Evolutionary conservation across 2,329 filamentous ascomycete genomes (phyloP).

Genomic region (Didymella keratinophila): DNA sequence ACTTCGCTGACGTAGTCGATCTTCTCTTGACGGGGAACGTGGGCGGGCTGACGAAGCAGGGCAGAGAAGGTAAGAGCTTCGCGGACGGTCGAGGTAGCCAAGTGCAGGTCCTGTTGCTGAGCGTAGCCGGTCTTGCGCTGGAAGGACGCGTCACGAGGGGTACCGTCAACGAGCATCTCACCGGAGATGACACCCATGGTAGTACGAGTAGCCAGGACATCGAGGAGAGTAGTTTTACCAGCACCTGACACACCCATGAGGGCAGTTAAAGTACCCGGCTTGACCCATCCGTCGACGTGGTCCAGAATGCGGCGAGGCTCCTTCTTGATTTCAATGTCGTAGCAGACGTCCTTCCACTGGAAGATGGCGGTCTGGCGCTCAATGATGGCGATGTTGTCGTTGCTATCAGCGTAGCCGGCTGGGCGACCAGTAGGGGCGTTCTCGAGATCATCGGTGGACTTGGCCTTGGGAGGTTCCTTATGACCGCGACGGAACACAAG

Average conservation of each 20-base stretch:
- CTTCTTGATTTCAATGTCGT: constrained; percentile 79
- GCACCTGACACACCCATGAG: constrained; percentile 92
- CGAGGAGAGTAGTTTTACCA: constrained; percentile 91
- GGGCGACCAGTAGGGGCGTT: constrained; percentile 41
- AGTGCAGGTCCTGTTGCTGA: constrained; percentile 90
- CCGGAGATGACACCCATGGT: constrained; percentile 90
- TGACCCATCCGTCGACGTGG: constrained; percentile 90
- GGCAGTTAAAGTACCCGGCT: constrained; percentile 83
- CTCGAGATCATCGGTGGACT: constrained; percentile 53
- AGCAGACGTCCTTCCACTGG: constrained; percentile 86
- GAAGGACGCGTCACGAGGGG: constrained; percentile 78
- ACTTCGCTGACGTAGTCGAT: constrained; percentile 88
- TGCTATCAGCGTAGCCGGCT: constrained; percentile 47
- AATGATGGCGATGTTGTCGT: constrained; percentile 57
- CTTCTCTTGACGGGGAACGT: constrained; percentile 78
- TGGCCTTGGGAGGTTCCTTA: constrained; percentile 58
- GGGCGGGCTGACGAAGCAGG: constrained; percentile 80
- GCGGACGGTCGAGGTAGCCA: constrained; percentile 83
- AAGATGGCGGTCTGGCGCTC: constrained; percentile 77
- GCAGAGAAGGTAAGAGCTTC: constrained; percentile 90
- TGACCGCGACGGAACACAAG: constrained; percentile 59
- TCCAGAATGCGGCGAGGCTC: constrained; percentile 79
- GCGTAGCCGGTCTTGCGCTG: constrained; percentile 93
- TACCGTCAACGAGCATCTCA: constrained; percentile 84
- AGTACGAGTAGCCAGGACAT: constrained; percentile 83